Conservation (phyloP, 2,329 filamentous ascomycete species). For the Colletotrichum horii region DNA sequence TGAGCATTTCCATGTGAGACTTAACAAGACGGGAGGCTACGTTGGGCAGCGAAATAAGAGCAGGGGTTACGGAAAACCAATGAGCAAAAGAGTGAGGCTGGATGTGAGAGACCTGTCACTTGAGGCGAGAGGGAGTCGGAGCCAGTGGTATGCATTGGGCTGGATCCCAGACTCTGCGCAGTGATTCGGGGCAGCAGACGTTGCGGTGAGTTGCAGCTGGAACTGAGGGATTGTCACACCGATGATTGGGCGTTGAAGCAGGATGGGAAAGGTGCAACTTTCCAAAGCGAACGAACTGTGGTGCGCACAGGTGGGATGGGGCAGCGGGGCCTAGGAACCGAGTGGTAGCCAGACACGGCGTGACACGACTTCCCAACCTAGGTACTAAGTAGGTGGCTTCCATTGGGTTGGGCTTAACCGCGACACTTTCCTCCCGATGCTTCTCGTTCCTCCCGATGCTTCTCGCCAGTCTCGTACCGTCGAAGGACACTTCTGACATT, state of each 20-base stretch:
- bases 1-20: not conserved
- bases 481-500: not conserved
- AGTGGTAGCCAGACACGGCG: not conserved
- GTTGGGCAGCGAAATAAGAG: not conserved
- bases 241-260: not conserved
- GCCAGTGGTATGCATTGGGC: not conserved
- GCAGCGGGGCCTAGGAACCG: not conserved
- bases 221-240: not conserved
- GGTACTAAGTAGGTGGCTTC: not conserved
- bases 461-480: not conserved
- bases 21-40: not conserved
- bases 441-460: not conserved
- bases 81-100: not conserved
- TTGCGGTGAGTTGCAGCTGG: constrained; percentile 5
- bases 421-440: not conserved
- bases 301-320: not conserved
- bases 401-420: not conserved
- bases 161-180: not conserved
- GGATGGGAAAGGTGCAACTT: not conserved
- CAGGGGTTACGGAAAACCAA: not conserved
- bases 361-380: not conserved
- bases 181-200: not conserved
- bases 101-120: not conserved
- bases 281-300: not conserved
- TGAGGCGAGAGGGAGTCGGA: not conserved